Evolutionary conservation across 169 alveolate species (phyloP), one percentile per base, ranked within the genome.

Genomic region (Plasmodium knowlesi): DNA sequence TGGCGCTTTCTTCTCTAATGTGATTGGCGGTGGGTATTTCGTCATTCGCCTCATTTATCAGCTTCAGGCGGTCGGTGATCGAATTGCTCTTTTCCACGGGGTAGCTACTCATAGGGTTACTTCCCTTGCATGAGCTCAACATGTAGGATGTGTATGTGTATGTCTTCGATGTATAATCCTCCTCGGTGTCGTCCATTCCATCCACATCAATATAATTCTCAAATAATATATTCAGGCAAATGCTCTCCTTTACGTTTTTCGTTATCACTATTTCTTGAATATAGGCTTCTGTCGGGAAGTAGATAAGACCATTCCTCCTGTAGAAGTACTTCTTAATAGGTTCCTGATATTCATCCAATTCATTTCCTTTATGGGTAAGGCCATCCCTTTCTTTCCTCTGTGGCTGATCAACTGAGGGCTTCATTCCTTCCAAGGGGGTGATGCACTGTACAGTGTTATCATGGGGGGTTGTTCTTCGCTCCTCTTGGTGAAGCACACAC

Each of bases 191-290:
- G 43, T 22, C 82, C 5, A 61, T 37, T 22, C 34, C 57, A 19
- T 53, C 30, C 25, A 89, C 67, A 79, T 22, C 61, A 8, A 89
- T 79, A 41, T 89, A 89, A 37, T 79, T 89, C 25, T 57, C 6
- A 32, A 57, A 79, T 67, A 89, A 22, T 79, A 89, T 89, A 54
- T 89, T 89, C 19, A 89, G 19, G 28, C 94, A 89, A 16, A 89
- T 89, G 50, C 50, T 89, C 71, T 80, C 89, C 41, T 80, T 89
- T 78, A 19, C 34, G 34, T 12, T 89, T 89, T 89, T 89, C 30
- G 73, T 89, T 25, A 89, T 37, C 71, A 89, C 57, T 34, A 89
- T 79, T 57, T 89, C 94, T 79, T 89, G 90, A 67, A 89, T 89
- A 46, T 89, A 89, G 12, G 90, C 89, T 37, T 89, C 83, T 5